phyloP scores from a whole-genome alignment of 2,329 filamentous ascomycete species.

The Monosporascus sp. region DNA sequence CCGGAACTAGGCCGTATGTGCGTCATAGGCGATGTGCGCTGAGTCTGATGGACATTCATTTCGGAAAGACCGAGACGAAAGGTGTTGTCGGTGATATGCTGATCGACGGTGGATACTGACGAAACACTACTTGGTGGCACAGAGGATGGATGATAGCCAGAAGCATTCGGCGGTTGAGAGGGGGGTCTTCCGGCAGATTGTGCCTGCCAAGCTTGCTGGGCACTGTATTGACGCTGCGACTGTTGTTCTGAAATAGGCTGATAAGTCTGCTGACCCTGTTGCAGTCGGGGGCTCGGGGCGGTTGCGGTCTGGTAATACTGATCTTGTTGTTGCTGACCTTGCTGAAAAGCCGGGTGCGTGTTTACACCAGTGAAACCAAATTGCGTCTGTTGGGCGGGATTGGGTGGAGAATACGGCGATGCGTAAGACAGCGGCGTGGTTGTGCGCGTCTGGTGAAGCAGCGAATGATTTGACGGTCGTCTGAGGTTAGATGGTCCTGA shows the following conservation, averaged over 20 bases:
- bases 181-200: neutral
- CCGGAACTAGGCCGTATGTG: slow-evolving; percentile 1
- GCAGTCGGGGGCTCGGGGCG: slow-evolving; percentile 1
- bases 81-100: neutral
- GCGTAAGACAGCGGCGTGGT: neutral
- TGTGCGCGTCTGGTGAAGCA: slow-evolving; percentile 1
- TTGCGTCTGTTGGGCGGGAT: slow-evolving; percentile 7
- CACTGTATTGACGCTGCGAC: neutral
- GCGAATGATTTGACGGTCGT: slow-evolving; percentile 1
- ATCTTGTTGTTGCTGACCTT: slow-evolving; percentile 5
- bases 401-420: slow-evolving; percentile 2
- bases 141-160: neutral
- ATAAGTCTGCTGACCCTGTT: slow-evolving; percentile 8
- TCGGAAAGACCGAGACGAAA: neutral
- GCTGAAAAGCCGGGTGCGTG: neutral
- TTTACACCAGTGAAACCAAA: neutral
- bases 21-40: neutral
- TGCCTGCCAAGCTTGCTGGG: neutral
- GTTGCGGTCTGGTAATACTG: slow-evolving; percentile 8
- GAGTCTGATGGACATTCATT: neutral
- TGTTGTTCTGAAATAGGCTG: slow-evolving; percentile 6
- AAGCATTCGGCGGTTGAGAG: neutral
- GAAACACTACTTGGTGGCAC: slow-evolving; percentile 4
- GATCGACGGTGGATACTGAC: neutral
- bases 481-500: neutral